Evolutionary conservation across 176 grass and related monocot species (phyloP).

Genomic region (Themeda triandra): DNA sequence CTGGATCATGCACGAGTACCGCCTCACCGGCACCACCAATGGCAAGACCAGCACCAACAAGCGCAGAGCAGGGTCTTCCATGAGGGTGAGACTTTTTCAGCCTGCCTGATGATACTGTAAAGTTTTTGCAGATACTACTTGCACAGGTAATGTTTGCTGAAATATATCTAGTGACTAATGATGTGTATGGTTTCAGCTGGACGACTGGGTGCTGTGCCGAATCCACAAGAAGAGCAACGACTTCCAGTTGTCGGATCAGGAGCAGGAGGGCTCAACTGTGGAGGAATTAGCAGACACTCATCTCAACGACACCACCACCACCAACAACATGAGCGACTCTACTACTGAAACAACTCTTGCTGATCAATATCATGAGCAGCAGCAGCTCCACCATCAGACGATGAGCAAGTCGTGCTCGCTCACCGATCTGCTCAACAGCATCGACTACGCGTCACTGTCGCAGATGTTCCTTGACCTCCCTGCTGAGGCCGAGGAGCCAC

Average conservation of each 20-base stretch:
- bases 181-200: slow-evolving; percentile 40
- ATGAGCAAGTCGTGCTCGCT: slow-evolving; percentile 46
- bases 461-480: slow-evolving; percentile 28
- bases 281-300: slow-evolving; percentile 20
- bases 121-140: background rate
- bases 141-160: background rate
- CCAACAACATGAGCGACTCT: background rate
- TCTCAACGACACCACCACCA: background rate
- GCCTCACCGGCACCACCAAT: background rate
- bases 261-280: slow-evolving; percentile 37
- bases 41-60: slow-evolving; percentile 5
- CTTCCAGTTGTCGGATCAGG: slow-evolving; percentile 9
- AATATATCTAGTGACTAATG: background rate
- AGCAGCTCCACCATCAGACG: background rate
- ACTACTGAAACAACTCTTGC: background rate
- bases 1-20: slow-evolving; percentile 98
- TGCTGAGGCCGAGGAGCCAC: background rate
- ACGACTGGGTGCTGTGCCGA: slow-evolving; percentile 78
- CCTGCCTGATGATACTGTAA: too few species aligned
- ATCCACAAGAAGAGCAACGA: slow-evolving; percentile 69
- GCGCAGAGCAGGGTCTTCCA: slow-evolving; percentile 37
- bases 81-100: slow-evolving; percentile 42
- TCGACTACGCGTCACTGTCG: slow-evolving; percentile 44
- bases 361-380: background rate
- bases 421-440: slow-evolving; percentile 50